Evolutionary conservation across 495 filamentous ascomycete genomes (phyloP).

Genomic region (Penicillium flavigenum): DNA sequence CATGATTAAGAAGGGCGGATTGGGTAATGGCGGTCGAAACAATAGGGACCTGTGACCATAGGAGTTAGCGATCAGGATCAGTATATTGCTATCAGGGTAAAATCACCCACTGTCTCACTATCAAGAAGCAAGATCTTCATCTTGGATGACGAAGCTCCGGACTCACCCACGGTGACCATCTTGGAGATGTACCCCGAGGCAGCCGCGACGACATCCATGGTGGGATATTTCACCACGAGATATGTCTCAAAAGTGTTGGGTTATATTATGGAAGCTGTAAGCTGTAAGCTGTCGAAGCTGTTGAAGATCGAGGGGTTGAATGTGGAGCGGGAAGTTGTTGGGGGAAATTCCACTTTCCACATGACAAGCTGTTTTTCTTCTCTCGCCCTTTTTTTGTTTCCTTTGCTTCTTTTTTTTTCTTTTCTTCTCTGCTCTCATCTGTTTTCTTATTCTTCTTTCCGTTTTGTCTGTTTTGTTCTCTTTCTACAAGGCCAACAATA

Average conservation of each 20-base stretch:
- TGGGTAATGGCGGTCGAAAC: conserved; percentile 94
- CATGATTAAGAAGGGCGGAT: conserved; percentile 91
- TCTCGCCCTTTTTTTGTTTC: neutral
- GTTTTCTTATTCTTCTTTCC: neutral
- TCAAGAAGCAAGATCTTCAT: conserved; percentile 99
- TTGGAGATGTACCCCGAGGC: conserved; percentile 95
- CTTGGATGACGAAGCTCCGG: conserved; percentile 75
- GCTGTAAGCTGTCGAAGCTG: neutral
- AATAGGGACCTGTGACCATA: conserved; percentile 64
- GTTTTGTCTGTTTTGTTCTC: conserved; percentile 60
- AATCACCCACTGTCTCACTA: conserved; percentile 76
- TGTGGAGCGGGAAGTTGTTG: conserved; percentile 31
- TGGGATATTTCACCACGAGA: conserved; percentile 17
- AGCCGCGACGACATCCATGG: conserved; percentile 90
- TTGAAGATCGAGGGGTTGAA: conserved; percentile 13
- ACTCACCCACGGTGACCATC: conserved; percentile 89
- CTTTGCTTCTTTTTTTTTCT: conserved; percentile 14
- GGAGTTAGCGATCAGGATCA: conserved; percentile 20
- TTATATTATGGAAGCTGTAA: neutral
- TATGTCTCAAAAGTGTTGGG: neutral
- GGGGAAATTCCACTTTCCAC: conserved; percentile 27
- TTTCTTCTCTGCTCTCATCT: neutral
- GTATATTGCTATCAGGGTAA: conserved; percentile 16
- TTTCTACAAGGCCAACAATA: conserved; percentile 55
- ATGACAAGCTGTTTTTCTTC: conserved; percentile 27